phyloP scores from a whole-genome alignment of 176 grass and related monocot genomes.

The Bolboschoenus planiculmis region DNA sequence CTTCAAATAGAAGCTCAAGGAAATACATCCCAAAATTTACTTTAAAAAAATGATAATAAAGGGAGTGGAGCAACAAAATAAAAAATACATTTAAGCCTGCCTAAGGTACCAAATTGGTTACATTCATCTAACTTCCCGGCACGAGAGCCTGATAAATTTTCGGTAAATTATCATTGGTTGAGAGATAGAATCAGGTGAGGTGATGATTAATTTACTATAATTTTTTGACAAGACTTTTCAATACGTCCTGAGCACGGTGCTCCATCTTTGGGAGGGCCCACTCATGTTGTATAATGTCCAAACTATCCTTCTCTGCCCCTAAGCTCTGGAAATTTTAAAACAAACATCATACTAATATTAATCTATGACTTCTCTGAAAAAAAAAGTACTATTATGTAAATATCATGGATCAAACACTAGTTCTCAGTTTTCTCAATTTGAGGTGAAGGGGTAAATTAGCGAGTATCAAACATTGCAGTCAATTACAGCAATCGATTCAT shows the following conservation, averaged over 20 bases:
- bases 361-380: background rate
- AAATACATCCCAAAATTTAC: conserved; percentile 1
- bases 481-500: background rate
- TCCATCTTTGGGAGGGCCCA: conserved; percentile 88
- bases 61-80: background rate
- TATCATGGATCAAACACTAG: background rate
- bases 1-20: background rate
- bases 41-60: background rate
- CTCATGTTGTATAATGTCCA: conserved; percentile 97
- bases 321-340: conserved; percentile 47
- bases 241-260: conserved; percentile 52
- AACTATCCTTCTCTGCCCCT: conserved; percentile 81
- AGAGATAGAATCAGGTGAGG: background rate
- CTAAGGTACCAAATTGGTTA: background rate
- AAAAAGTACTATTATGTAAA: background rate
- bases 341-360: conserved; percentile 10
- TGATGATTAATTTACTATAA: conserved; percentile 11
- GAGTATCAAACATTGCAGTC: background rate
- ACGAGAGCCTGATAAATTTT: background rate
- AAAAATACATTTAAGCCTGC: background rate
- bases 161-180: background rate
- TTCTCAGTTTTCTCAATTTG: background rate
- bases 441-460: background rate
- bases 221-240: conserved; percentile 71
- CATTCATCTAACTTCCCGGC: background rate